Evolutionary conservation across 768 basidiomycete species (phyloP).

Genomic region (Xerocomellus intermedius): DNA sequence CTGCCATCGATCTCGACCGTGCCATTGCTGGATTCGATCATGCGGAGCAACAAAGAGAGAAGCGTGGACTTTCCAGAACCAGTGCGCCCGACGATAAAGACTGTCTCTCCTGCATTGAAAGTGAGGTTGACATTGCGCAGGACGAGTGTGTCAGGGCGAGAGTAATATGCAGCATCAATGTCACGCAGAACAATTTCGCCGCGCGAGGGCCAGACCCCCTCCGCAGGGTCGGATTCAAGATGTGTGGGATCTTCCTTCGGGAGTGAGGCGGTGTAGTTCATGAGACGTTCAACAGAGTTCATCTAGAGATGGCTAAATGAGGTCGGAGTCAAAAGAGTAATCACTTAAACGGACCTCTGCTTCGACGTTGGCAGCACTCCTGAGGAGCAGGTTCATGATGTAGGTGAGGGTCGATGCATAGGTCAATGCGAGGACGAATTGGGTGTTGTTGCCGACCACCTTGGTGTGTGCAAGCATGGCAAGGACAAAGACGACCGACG

Average conservation of each 20-base stretch:
- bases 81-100: conserved; percentile 79
- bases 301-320: conserved; percentile 14
- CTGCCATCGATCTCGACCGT: conserved; percentile 74
- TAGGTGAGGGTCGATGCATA: conserved; percentile 27
- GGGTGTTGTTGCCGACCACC: conserved; percentile 20
- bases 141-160: conserved; percentile 60
- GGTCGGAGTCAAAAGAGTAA: neutral
- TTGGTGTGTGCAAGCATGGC: conserved; percentile 29
- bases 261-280: conserved; percentile 24
- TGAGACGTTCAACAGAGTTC: conserved; percentile 30
- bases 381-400: conserved; percentile 30
- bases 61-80: conserved; percentile 77
- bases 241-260: conserved; percentile 23
- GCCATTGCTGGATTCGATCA: conserved; percentile 71
- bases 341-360: conserved; percentile 20
- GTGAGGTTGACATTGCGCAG: conserved; percentile 61
- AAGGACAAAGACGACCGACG: conserved; percentile 23
- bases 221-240: conserved; percentile 22
- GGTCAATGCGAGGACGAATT: conserved; percentile 30
- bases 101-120: conserved; percentile 62
- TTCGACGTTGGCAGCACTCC: conserved; percentile 26
- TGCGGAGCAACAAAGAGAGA: conserved; percentile 62
- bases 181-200: conserved; percentile 68
- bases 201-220: conserved; percentile 20
- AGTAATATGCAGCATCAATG: conserved; percentile 70